Percentiles rank a stretch among this genome's conserved stretches.
Conservation (phyloP, 2,329 filamentous ascomycete species). For the Beauveria sp. region DNA sequence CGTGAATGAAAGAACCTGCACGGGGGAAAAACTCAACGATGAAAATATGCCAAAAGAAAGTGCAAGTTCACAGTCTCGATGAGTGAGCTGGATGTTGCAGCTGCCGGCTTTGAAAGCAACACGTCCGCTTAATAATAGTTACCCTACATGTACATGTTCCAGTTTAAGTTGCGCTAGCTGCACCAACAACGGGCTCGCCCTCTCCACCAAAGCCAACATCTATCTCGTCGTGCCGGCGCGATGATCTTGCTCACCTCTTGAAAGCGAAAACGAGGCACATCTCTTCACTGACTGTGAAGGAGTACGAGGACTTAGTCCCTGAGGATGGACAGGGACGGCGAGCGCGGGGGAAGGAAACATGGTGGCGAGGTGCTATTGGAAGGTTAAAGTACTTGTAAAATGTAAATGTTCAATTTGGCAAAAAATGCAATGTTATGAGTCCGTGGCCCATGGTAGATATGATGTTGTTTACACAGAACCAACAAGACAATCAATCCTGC, state of each 20-base stretch:
- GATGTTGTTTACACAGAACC: background rate
- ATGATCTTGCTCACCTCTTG: no score
- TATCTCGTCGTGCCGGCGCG: no score
- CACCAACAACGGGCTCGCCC: background rate
- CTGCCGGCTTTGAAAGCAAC: conserved; percentile 6
- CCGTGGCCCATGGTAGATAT: background rate
- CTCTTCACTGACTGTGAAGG: no score
- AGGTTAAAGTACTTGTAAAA: no score
- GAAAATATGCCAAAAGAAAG: background rate
- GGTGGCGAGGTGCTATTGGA: no score
- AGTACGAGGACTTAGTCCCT: no score
- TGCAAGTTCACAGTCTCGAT: background rate
- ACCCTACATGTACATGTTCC: background rate
- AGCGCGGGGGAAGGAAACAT: no score
- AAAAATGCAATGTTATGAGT: background rate
- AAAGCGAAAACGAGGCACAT: no score
- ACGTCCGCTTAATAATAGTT: background rate
- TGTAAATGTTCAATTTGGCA: background rate
- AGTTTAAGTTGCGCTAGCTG: background rate
- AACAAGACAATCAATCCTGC: no score
- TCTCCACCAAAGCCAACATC: no score
- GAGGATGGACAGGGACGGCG: no score
- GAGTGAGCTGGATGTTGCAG: background rate
- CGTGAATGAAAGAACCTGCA: background rate
- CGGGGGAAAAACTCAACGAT: background rate